Evolutionary conservation across 2,329 filamentous ascomycete genomes (phyloP).

Genomic region (Akanthomyces muscarius): DNA sequence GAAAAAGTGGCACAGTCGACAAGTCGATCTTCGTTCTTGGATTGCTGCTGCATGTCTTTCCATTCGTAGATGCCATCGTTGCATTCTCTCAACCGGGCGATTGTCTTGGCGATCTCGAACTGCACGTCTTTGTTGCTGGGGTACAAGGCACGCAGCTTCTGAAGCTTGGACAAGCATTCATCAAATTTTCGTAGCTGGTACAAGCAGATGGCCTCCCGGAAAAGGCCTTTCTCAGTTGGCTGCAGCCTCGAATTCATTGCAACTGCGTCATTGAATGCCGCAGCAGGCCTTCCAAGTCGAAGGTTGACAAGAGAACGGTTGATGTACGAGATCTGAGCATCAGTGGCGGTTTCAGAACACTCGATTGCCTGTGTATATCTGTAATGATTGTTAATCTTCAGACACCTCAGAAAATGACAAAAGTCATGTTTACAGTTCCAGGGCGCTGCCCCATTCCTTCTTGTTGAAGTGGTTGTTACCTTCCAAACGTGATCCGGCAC

Average conservation of each 20-base stretch:
- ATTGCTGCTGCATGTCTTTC: not conserved
- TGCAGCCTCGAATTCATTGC: not conserved
- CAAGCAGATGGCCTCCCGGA: not conserved
- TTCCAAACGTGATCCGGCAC: not conserved
- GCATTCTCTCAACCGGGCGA: not conserved
- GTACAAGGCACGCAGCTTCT: not conserved
- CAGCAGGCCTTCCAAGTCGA: not conserved
- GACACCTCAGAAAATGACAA: not conserved
- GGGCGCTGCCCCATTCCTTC: not conserved
- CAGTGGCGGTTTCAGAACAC: not conserved
- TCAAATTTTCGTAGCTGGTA: slow-evolving; percentile 3
- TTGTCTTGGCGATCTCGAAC: not conserved
- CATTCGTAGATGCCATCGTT: not conserved
- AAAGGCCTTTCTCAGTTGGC: not conserved
- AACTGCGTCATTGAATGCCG: not conserved
- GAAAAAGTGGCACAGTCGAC: slow-evolving; percentile 2
- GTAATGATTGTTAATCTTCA: not conserved
- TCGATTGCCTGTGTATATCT: not conserved
- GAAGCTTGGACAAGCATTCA: not conserved
- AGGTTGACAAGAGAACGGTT: slow-evolving; percentile 5
- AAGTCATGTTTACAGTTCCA: not conserved
- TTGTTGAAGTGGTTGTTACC: not conserved
- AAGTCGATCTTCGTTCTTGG: not conserved
- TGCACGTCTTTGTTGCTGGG: not conserved
- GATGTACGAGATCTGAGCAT: not conserved